These are phyloP conservation scores for Zostera marina DNA, from an alignment of 116 monocot genomes.

Conservation along the genomic window DNA sequence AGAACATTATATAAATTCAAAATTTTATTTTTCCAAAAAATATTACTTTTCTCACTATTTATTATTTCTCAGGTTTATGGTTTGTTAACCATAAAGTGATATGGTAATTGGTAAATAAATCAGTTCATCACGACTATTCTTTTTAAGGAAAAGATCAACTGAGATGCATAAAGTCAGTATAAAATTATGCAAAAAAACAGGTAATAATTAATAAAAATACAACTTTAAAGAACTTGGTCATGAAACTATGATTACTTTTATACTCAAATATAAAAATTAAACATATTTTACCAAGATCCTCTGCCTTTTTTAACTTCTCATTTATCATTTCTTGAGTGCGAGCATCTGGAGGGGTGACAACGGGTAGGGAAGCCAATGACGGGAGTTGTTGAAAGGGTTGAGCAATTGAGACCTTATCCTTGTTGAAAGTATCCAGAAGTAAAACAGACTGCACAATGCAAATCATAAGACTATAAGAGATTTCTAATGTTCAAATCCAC, in stretches of 20 bases:
- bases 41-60: no score
- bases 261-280: not conserved
- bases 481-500: not conserved
- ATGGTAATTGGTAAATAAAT: no score
- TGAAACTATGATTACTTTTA: not conserved
- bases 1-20: no score
- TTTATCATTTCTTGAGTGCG: constrained; percentile 44
- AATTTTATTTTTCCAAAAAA: no score
- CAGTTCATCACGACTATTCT: no score
- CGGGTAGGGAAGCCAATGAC: constrained; percentile 21
- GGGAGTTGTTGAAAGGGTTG: constrained; percentile 34
- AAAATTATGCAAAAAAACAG: no score
- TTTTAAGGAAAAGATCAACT: no score
- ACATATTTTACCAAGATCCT: constrained; percentile 27
- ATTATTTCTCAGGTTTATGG: no score
- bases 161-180: no score
- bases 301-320: constrained; percentile 38
- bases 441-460: constrained; percentile 23
- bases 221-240: no score
- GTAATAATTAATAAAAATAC: no score
- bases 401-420: constrained; percentile 35
- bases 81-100: no score
- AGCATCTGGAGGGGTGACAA: constrained; percentile 25
- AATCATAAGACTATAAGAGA: constrained; percentile 1
- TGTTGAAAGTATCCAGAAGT: constrained; percentile 43